Evolutionary conservation across 2,329 filamentous ascomycete genomes (phyloP), one percentile per base, ranked within the genome.

Genomic region (Fusarium ambrosium): DNA sequence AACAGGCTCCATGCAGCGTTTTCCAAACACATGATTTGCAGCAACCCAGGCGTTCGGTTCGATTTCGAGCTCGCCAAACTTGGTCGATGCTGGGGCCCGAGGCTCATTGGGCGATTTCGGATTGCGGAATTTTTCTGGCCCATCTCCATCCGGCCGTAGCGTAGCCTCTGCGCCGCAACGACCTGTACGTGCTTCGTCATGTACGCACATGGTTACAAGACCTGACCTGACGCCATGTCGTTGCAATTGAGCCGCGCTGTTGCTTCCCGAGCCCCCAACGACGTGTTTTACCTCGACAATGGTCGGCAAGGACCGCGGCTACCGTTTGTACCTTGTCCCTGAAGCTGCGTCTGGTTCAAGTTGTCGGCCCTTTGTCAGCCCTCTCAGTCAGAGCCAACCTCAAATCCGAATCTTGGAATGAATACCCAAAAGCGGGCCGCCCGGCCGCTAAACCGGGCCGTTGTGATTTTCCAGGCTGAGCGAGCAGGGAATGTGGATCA

Each of bases 1-100:
- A 72, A 69, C 67, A 77, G 69, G 74, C 76, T 78, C 62, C 74
- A 62, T 77, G 78, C 78, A 79, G 73, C 68, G 56, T 45, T 76
- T 71, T 69, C 74, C 68, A 73, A 70, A 73, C 77, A 79, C 78
- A 80, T 82, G 79, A 82, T 82, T 82, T 79, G 78, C 77, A 81
- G 71, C 67, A 75, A 73, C 69, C 77, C 77, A 79, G 69, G 69
- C 69, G 64, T 72, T 69, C 73, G 76, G 75, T 73, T 75, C 77
- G 43, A 62, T 62, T 66, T 76, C 45, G 67, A 76, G 68, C 66
- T 48, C 55, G 72, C 73, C 69, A 74, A 48, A 58, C 66, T 69
- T 75, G 65, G 67, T 66, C 67, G 55, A 62, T 34, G 43, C 61
- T 62, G 65, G 68, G 43, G 32, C 58, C 43, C 41, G 59, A 43